Evolutionary conservation across 2,329 filamentous ascomycete genomes (phyloP), one percentile per base, ranked within the genome.

Genomic region (Dactylella cylindrospora): DNA sequence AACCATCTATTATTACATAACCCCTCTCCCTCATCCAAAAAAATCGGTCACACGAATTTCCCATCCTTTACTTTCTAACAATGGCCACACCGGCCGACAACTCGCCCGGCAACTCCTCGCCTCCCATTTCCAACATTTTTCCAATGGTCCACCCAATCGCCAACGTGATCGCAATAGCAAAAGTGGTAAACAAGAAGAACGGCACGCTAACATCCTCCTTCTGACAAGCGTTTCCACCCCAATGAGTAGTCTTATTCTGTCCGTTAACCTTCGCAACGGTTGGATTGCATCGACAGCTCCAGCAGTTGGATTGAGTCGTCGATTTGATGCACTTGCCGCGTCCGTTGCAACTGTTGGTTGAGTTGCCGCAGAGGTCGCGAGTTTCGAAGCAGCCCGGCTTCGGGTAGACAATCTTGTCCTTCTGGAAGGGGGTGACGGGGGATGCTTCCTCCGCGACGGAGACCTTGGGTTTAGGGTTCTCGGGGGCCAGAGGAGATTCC

Each of bases 81-180:
- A 83, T 81, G 66, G 85, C 87, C 29, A 98, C 91, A 66, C 93
- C 93, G 40, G 93, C 93, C n/a, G 90, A 89, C 73, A 98, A 90
- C 6, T 98, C 91, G 68, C 90, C 90, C 0, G 93, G 93, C 66
- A 97, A 77, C 76, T 95, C 84, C 72, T 86, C 82, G 26, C 91
- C 93, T 70, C 97, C 87, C 65, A 77, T 84, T 73, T 85, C 93
- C 49, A 98, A 73, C 78, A 95, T 76, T 4, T 52, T 46, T 29
- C 84, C 83, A 68, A 97, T 84, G 8, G 82, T 83, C 71, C 86
- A 84, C 29, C 78, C 38, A 12, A 57, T 78, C 22, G 94, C 75
- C 29, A 87, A 74, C 39, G 81, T 79, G 1, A 93, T 74, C 29
- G 83, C 74, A 40, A 96, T 75, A 3, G 81, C 84, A 68, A 93